These are phyloP conservation scores for Penicillium vulpinum DNA, from an alignment of 2,329 filamentous ascomycete genomes.

Conservation along the genomic window DNA sequence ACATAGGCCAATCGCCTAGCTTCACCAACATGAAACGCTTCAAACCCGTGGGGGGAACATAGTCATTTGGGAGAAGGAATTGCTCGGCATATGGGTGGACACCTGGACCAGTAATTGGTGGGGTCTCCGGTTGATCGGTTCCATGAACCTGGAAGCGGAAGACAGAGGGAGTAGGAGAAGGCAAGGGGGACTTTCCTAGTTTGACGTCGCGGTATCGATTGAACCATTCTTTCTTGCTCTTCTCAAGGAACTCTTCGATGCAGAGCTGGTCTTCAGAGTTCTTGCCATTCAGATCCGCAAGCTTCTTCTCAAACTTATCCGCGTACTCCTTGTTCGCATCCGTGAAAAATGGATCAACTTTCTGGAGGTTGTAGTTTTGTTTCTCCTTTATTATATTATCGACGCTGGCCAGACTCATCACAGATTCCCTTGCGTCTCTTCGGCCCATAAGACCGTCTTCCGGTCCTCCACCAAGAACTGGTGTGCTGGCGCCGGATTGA, in stretches of 20 bases:
- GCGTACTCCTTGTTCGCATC: constrained; percentile 64
- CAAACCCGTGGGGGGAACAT: constrained; percentile 58
- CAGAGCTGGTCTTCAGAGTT: constrained; percentile 61
- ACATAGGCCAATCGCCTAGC: constrained; percentile 63
- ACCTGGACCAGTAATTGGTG: constrained; percentile 34
- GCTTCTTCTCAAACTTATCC: constrained; percentile 57
- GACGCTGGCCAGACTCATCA: constrained; percentile 53
- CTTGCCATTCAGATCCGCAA: constrained; percentile 56
- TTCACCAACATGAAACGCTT: constrained; percentile 57
- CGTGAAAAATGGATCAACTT: constrained; percentile 67
- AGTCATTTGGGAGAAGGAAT: constrained; percentile 58
- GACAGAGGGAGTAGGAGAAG: constrained; percentile 29
- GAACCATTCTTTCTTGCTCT: constrained; percentile 68
- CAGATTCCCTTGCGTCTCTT: constrained; percentile 45
- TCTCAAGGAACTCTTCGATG: constrained; percentile 64
- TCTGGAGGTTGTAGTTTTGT: constrained; percentile 62
- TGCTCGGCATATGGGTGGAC: constrained; percentile 42
- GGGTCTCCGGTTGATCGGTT: constrained; percentile 31
- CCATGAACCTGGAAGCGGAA: constrained; percentile 1
- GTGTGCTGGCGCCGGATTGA: constrained; percentile 8
- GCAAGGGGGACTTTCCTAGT: constrained; percentile 50
- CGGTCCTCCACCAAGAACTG: background rate
- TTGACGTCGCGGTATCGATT: constrained; percentile 58
- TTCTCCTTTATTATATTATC: constrained; percentile 55
- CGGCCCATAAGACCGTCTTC: constrained; percentile 14